Conservation (phyloP, 2,329 filamentous ascomycete genomes). For the Colletotrichum camelliae region DNA sequence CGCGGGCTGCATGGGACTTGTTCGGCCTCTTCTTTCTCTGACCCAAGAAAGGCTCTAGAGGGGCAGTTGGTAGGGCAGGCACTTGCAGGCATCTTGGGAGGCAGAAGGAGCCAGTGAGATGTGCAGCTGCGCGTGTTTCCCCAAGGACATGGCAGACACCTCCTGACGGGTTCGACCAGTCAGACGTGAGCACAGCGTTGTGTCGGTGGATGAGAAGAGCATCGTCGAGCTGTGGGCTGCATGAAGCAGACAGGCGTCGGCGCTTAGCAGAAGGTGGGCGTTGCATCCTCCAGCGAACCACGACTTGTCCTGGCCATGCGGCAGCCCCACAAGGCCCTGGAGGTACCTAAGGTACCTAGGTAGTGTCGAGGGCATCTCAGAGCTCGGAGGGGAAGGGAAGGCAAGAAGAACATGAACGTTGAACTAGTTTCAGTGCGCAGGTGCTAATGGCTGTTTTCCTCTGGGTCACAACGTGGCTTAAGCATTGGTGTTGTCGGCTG, state of each 20-base stretch:
- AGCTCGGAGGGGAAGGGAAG: conserved; percentile 1
- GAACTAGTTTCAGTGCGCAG: background rate
- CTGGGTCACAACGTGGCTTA: background rate
- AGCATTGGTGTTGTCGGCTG: background rate
- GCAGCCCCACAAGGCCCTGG: background rate
- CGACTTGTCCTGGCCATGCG: conserved; percentile 37
- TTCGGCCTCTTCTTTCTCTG: background rate
- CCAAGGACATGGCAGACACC: conserved; percentile 21
- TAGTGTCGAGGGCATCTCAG: background rate
- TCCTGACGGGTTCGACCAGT: conserved; percentile 32
- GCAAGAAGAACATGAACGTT: background rate
- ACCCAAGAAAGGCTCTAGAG: background rate
- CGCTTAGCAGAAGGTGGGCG: conserved; percentile 57
- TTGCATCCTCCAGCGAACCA: conserved; percentile 48
- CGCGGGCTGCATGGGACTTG: background rate
- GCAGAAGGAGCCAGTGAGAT: conserved; percentile 28
- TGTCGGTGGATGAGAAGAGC: conserved; percentile 32
- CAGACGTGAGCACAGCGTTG: conserved; percentile 28
- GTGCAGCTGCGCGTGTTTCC: conserved; percentile 44
- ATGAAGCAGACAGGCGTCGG: conserved; percentile 57
- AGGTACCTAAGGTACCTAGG: background rate
- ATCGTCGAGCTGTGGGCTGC: conserved; percentile 43
- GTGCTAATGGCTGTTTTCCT: background rate
- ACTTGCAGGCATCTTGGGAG: conserved; percentile 6
- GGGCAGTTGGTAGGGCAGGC: conserved; percentile 1